Evolutionary conservation across 1,284 basidiomycete genomes (phyloP).

Genomic region (Ceratorhiza oryzae-sativae): DNA sequence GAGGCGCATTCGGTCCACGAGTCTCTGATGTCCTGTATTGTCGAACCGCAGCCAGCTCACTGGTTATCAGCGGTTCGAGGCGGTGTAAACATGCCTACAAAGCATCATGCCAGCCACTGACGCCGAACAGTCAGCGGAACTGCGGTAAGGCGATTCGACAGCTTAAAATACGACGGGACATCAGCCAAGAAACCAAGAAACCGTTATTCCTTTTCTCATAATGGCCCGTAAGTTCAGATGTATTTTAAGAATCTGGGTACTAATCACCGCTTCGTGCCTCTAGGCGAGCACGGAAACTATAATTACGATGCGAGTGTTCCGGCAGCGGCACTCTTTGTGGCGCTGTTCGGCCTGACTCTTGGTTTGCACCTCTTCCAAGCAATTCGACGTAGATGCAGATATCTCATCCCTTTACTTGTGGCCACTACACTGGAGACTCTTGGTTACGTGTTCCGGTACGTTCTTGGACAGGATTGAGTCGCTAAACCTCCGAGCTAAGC

Average conservation of each 20-base stretch:
- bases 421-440: constrained; percentile 27
- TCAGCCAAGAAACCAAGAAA: not conserved
- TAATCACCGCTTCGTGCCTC: not conserved
- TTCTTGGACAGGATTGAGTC: not conserved
- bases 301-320: constrained; percentile 37
- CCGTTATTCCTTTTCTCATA: not conserved
- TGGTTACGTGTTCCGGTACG: constrained; percentile 36
- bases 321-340: constrained; percentile 35
- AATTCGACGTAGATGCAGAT: constrained; percentile 5
- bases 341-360: constrained; percentile 30
- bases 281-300: constrained; percentile 32
- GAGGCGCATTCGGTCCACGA: not conserved
- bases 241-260: too few species aligned
- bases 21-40: not conserved
- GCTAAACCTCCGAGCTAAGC: not conserved
- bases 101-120: not conserved
- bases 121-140: constrained; percentile 22
- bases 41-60: constrained; percentile 14
- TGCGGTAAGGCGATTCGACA: not conserved
- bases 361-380: constrained; percentile 34
- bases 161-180: constrained; percentile 6
- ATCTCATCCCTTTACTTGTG: constrained; percentile 31
- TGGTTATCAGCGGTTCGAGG: not conserved
- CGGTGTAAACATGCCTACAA: not conserved
- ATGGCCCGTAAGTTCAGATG: constrained; percentile 5